A percentile compares a stretch with the other conserved stretches of the same genome.
These are phyloP conservation scores for Plasmodium cynomolgi DNA, from an alignment of 169 alveolate species.

Conservation along the genomic window DNA sequence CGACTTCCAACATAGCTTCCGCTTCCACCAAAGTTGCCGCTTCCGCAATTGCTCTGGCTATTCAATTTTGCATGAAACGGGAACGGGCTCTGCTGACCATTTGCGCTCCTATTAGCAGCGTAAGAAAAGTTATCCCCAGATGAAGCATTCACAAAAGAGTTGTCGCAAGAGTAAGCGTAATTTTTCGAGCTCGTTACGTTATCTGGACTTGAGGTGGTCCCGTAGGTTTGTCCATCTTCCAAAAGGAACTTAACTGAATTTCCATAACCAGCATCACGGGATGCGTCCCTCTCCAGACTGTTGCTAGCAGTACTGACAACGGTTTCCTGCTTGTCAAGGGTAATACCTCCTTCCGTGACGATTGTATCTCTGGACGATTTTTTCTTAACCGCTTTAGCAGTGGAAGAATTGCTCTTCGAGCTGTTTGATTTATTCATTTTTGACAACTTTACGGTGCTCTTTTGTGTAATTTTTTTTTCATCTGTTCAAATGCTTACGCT, in stretches of 20 bases:
- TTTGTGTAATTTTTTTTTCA: background rate
- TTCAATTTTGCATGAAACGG: background rate
- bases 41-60: background rate
- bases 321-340: background rate
- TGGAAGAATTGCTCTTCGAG: conserved; percentile 5
- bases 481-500: background rate
- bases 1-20: background rate
- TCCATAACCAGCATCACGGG: conserved; percentile 19
- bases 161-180: background rate
- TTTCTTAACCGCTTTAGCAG: background rate
- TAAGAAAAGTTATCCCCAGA: background rate
- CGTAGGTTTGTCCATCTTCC: background rate
- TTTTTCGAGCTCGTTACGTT: background rate
- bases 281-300: background rate
- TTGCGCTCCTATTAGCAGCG: background rate
- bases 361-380: conserved; percentile 19
- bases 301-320: background rate
- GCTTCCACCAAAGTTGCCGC: background rate
- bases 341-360: background rate
- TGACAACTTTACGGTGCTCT: background rate
- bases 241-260: background rate
- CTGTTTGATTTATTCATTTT: conserved; percentile 20
- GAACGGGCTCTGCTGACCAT: background rate
- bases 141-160: background rate
- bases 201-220: background rate